phyloP scores from a whole-genome alignment of 495 filamentous ascomycete genomes.

The Daldinia bambusicola region DNA sequence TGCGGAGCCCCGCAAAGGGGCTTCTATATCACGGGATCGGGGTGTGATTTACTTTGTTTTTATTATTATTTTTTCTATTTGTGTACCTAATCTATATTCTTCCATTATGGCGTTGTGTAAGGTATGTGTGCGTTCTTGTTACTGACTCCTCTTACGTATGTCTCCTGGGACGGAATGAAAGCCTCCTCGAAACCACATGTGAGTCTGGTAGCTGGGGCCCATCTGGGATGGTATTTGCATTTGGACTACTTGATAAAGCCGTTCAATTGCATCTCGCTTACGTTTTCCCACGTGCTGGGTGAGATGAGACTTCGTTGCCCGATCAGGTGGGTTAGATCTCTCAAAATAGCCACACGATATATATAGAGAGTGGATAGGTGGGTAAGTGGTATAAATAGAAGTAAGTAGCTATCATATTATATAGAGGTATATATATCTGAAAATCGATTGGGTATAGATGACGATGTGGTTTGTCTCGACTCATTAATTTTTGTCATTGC shows the following conservation, averaged over 20 bases:
- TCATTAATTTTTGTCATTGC: conserved; percentile 42
- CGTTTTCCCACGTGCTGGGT: conserved; percentile 31
- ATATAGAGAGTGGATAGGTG: conserved; percentile 8
- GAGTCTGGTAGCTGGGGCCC: background rate
- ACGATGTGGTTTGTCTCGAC: conserved; percentile 26
- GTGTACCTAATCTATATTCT: background rate
- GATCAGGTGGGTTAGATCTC: conserved; percentile 7
- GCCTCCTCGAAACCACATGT: conserved; percentile 7
- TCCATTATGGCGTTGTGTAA: background rate
- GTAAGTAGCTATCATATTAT: conserved; percentile 16
- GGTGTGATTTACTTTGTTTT: conserved; percentile 1
- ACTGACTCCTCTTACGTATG: background rate
- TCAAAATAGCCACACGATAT: conserved; percentile 35
- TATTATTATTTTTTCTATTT: conserved; percentile 1
- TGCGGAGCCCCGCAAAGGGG: conserved; percentile 37
- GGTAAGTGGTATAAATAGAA: conserved; percentile 40
- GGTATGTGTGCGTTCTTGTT: background rate
- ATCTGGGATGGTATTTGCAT: background rate
- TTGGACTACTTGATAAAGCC: conserved; percentile 23
- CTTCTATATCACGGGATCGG: conserved; percentile 11
- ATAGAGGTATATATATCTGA: conserved; percentile 23
- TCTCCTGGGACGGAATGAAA: conserved; percentile 13
- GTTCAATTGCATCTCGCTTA: conserved; percentile 34
- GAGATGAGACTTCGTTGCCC: conserved; percentile 9
- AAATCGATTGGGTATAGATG: conserved; percentile 37